Base-by-base conservation (phyloP, 2,329 filamentous ascomycete species). In the Zymoseptoria crescenta region DNA sequence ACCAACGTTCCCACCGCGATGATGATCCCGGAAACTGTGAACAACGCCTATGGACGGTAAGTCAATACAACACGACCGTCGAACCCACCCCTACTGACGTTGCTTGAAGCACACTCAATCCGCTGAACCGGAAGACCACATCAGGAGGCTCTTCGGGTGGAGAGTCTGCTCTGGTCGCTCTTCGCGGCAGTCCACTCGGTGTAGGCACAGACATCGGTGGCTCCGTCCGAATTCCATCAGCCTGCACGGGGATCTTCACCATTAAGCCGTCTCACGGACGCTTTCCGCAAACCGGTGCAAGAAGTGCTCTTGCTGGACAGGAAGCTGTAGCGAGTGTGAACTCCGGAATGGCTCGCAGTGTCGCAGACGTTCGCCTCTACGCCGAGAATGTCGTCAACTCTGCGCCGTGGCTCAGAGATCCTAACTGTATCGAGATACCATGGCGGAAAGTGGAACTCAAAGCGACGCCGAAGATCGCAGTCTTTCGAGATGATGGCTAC, bases 1-100 rank as follows among this genome's bases (percentile, higher is more conserved):
- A 89, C 87, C 0, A 88, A 88, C 65, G 76, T 89, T 1, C 86
- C 87, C 0, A 86, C 83, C 1, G 83, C 83, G 10, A 85, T 87
- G 79, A 87, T 88, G 85, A 86, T 87, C 55, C 80, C 83, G 10
- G 86, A 88, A 68, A 82, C 79, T 1, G 82, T 86, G 16, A 88
- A 87, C 72, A 86, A 87, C 64, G 76, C 82, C 1, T 83, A 84
- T 65, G 86, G 85, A 8, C 77, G 83, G 10, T 63, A 52, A n/a
- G 29, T n/a, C 13, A 50, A 8, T 19, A 16, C 4, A 78, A 0
- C 74, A 69, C 1, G 76, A 19, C 86, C 83, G 0, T 35, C 19
- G n/a, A 27, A 27, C 10, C 4, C 13, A 48, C 49, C 28, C 19
- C 9, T 24, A 16, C 24, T 55, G 28, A 29, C 30, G 41, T 24